These are phyloP conservation scores for Coemansia javaensis DNA, from an alignment of 192 early-diverging fungal genomes.

Conservation along the genomic window DNA sequence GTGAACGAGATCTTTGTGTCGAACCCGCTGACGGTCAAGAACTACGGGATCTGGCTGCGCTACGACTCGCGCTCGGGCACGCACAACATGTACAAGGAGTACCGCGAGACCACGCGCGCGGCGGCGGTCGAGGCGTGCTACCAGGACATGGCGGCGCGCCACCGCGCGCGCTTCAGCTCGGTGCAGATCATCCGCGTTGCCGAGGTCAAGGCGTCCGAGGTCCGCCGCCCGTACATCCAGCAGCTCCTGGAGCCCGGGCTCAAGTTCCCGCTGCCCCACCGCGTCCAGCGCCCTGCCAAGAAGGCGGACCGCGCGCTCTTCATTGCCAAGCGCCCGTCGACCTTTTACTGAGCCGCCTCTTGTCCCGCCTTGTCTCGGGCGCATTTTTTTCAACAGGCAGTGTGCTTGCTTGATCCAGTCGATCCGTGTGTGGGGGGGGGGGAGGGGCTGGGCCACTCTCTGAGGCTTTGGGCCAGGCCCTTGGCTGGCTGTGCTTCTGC, in stretches of 20 bases:
- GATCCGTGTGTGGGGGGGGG: too few species aligned
- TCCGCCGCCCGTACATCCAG: slow-evolving; percentile 96
- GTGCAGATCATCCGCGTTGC: slow-evolving; percentile 99
- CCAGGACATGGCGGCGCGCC: slow-evolving; percentile 99
- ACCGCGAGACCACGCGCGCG: slow-evolving; percentile 89
- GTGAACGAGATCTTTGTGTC: slow-evolving; percentile 98
- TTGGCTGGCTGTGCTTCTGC: too few species aligned
- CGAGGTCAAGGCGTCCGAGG: slow-evolving; percentile 80
- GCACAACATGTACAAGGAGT: slow-evolving; percentile 99
- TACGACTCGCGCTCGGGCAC: slow-evolving; percentile 99
- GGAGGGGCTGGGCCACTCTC: too few species aligned
- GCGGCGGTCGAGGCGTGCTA: slow-evolving; percentile 71
- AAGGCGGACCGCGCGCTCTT: slow-evolving; percentile 82
- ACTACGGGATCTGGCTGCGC: slow-evolving; percentile 98
- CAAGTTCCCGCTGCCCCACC: slow-evolving; percentile 98
- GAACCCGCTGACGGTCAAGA: slow-evolving; percentile 87
- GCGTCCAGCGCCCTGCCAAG: slow-evolving; percentile 73
- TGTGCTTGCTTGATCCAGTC: slow-evolving; percentile 1
- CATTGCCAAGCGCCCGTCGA: slow-evolving; percentile 89
- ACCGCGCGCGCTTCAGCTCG: slow-evolving; percentile 95
- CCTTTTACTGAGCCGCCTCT: slow-evolving; percentile 58
- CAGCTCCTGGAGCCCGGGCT: slow-evolving; percentile 87
- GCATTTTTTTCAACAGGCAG: neutral
- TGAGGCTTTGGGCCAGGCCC: too few species aligned
- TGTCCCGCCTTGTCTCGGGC: neutral